Base-by-base conservation (phyloP, 2,329 filamentous ascomycete genomes). In the Eurotiales sp. region DNA sequence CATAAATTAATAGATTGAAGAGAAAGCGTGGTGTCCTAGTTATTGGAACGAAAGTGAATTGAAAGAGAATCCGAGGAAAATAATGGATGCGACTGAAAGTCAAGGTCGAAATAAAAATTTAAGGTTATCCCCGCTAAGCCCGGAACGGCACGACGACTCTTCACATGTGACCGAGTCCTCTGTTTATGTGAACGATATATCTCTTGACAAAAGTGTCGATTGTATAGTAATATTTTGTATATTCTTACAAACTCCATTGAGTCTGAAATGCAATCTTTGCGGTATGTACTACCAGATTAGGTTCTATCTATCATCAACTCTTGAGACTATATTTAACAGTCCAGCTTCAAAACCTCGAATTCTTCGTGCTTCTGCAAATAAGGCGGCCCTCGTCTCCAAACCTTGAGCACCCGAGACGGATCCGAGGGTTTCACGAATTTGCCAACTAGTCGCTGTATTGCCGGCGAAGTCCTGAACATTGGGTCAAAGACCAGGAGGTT, bases 401-500 rank as follows among this genome's bases (percentile, higher is more conserved):
- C 77, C 63, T 84, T 84, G 12, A 96, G 71, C 14, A 86, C 70
- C 25, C 75, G 69, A 34, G 75, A 75, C 0, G 82, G 77, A 25
- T 74, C 66, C 11, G 72, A 71, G 32, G 71, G 61, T 62, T 68
- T 61, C 19, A 64, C 56, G 12, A 66, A 71, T 3, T 61, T 70
- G 23, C 74, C 81, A 40, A 80, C 74, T 23, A 89, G 69, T 48
- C 79, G 80, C 55, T 75, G 77, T 61, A 95, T 79, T 15, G 77
- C 77, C 2, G 77, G 74, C 1, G 85, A 81, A 41, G 90, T 86
- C 50, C 80, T 83, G 66, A 88, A 90, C 72, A 87, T 87, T 1
- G 92, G 90, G 64, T 97, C 91, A 64, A 96, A 95, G 11, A 96
- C 87, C 0, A 97, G 75, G 15, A 97, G 73, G 58, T 88, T 87